Percentiles rank a stretch among this genome's conserved stretches.
Evolutionary conservation across 163 green algal species (phyloP).

Genomic region (Volvox carteri): DNA sequence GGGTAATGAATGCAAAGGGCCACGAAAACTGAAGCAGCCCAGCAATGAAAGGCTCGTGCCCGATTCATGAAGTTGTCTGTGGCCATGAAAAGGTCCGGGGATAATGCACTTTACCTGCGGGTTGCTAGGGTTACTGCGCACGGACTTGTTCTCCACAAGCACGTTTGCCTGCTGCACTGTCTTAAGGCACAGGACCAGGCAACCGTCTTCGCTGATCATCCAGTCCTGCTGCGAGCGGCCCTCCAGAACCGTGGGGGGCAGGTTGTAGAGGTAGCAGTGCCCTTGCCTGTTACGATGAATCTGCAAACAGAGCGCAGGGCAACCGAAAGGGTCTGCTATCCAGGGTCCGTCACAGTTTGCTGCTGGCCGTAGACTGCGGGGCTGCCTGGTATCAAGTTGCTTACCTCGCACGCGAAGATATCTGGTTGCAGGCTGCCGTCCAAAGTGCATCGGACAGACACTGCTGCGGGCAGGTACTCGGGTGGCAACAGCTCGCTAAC

Average conservation of each 20-base stretch:
- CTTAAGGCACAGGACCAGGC: slow-evolving; percentile 46
- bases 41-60: too few relatives aligned
- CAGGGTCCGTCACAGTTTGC: too few relatives aligned
- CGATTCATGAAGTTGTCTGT: too few relatives aligned
- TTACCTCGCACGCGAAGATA: slow-evolving; percentile 38
- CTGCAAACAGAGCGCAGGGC: neutral
- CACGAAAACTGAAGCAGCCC: neutral
- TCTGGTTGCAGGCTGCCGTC: slow-evolving; percentile 18
- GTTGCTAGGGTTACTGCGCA: slow-evolving; percentile 24
- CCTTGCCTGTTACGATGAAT: slow-evolving; percentile 25
- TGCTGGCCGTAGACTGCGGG: too few relatives aligned
- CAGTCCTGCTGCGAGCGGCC: slow-evolving; percentile 37
- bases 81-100: too few relatives aligned
- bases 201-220: slow-evolving; percentile 53
- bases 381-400: too few relatives aligned
- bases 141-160: slow-evolving; percentile 12
- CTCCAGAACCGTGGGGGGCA: slow-evolving; percentile 35
- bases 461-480: slow-evolving; percentile 47
- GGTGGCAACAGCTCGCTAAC: slow-evolving; percentile 43
- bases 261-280: slow-evolving; percentile 52
- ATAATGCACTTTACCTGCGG: neutral
- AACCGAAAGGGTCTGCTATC: too few relatives aligned
- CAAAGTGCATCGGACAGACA: slow-evolving; percentile 40
- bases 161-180: neutral
- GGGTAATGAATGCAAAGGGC: neutral